A percentile compares a stretch with the other conserved stretches of the same genome.
Evolutionary conservation across 164 flowering plant genomes (phyloP).

Genomic region (Houttuynia cordata): DNA sequence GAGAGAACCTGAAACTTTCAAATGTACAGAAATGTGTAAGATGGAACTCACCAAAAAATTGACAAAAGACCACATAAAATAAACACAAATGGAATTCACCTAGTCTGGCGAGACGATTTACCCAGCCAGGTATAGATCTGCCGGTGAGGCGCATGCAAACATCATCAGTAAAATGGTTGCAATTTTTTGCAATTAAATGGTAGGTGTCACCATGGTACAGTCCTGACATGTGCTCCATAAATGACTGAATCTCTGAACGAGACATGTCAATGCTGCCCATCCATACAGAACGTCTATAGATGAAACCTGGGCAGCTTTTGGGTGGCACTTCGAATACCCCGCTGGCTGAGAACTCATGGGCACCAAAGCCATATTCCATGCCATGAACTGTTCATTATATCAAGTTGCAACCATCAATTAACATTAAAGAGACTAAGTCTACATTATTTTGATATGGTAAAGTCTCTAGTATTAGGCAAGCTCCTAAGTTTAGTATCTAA

Average conservation of each 20-base stretch:
- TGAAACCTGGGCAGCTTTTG: slow-evolving; percentile 84
- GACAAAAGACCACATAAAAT: too few species aligned
- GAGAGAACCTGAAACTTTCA: slow-evolving; percentile 70
- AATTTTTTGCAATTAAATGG: slow-evolving; percentile 86
- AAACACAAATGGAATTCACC: slow-evolving; percentile 40
- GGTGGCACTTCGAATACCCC: slow-evolving; percentile 97
- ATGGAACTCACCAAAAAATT: too few species aligned
- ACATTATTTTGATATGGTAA: too few species aligned
- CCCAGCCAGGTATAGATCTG: slow-evolving; percentile 88
- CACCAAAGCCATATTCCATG: slow-evolving; percentile 86
- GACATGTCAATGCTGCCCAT: slow-evolving; percentile 71
- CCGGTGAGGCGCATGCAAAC: slow-evolving; percentile 60
- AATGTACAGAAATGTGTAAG: background rate
- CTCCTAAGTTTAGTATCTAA: too few species aligned
- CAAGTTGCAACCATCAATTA: too few species aligned
- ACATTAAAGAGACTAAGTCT: background rate
- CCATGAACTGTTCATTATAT: slow-evolving; percentile 48
- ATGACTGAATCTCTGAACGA: slow-evolving; percentile 50
- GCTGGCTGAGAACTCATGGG: slow-evolving; percentile 77
- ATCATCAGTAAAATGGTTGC: slow-evolving; percentile 95
- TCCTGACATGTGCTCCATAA: slow-evolving; percentile 59
- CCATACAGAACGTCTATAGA: slow-evolving; percentile 56
- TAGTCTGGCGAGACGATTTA: slow-evolving; percentile 77
- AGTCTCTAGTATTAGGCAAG: too few species aligned
- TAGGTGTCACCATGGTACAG: slow-evolving; percentile 78